These are phyloP conservation scores for Scheffersomyces illinoinensis DNA, from an alignment of 1,139 yeast genomes.

Conservation along the genomic window DNA sequence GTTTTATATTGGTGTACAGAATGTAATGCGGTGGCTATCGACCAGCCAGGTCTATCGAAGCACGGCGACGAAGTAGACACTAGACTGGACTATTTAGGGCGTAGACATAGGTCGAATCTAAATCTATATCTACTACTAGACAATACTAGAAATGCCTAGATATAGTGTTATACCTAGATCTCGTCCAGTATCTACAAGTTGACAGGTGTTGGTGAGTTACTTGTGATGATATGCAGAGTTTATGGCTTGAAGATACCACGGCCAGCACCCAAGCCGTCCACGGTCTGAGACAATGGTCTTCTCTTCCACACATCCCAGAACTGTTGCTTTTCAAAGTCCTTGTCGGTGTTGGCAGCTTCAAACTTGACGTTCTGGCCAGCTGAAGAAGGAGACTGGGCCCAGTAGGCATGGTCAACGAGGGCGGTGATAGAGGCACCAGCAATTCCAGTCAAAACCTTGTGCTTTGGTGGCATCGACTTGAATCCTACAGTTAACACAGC, in stretches of 20 bases:
- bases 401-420: slow-evolving; percentile 39
- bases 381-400: slow-evolving; percentile 46
- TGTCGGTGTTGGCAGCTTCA: slow-evolving; percentile 36
- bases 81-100: not conserved
- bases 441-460: slow-evolving; percentile 43
- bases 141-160: not conserved
- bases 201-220: not conserved
- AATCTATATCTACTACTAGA: not conserved
- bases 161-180: not conserved
- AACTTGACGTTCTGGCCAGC: slow-evolving; percentile 41
- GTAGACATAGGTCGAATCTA: not conserved
- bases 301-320: slow-evolving; percentile 85
- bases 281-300: slow-evolving; percentile 80
- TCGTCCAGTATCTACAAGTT: not conserved
- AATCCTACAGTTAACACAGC: slow-evolving; percentile 43
- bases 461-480: slow-evolving; percentile 44
- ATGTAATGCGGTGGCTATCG: not conserved
- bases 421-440: slow-evolving; percentile 44
- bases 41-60: not conserved
- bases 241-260: slow-evolving; percentile 47
- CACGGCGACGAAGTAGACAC: not conserved
- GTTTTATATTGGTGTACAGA: not conserved
- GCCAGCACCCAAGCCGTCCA: slow-evolving; percentile 72
- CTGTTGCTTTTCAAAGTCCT: slow-evolving; percentile 53
- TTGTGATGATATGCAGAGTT: not conserved